Evolutionary conservation across 768 basidiomycete species (phyloP).

Genomic region (Suillus tomentosus): DNA sequence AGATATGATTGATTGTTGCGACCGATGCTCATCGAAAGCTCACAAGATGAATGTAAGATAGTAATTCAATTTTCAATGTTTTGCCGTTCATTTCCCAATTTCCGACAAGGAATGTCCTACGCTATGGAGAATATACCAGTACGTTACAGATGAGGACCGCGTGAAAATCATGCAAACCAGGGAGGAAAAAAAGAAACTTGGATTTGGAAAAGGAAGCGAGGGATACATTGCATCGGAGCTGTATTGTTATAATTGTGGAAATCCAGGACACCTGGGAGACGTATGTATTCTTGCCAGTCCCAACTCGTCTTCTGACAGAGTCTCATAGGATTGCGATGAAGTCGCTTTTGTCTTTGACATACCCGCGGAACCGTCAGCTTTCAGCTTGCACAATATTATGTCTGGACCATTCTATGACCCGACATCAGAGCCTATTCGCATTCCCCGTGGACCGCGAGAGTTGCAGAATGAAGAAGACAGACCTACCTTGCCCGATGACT

Average conservation of each 20-base stretch:
- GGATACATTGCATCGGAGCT: conserved; percentile 72
- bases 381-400: conserved; percentile 60
- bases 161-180: conserved; percentile 45
- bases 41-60: conserved; percentile 65
- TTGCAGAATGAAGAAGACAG: conserved; percentile 27
- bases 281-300: conserved; percentile 43
- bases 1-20: conserved; percentile 51
- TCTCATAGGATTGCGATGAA: conserved; percentile 61
- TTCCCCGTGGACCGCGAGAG: conserved; percentile 43
- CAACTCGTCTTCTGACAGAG: neutral
- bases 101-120: conserved; percentile 74
- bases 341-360: conserved; percentile 40
- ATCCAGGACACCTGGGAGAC: conserved; percentile 75
- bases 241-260: conserved; percentile 85
- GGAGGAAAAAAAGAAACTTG: conserved; percentile 48
- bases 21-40: conserved; percentile 63
- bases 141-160: conserved; percentile 58
- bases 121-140: conserved; percentile 79
- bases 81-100: neutral
- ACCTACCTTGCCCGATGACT: conserved; percentile 40
- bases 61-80: neutral
- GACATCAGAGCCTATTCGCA: conserved; percentile 30
- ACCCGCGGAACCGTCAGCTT: conserved; percentile 63
- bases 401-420: conserved; percentile 68
- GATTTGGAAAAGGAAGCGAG: conserved; percentile 72